phyloP scores from a whole-genome alignment of 202 grass and related monocot species.

The Elaeis oleifera region DNA sequence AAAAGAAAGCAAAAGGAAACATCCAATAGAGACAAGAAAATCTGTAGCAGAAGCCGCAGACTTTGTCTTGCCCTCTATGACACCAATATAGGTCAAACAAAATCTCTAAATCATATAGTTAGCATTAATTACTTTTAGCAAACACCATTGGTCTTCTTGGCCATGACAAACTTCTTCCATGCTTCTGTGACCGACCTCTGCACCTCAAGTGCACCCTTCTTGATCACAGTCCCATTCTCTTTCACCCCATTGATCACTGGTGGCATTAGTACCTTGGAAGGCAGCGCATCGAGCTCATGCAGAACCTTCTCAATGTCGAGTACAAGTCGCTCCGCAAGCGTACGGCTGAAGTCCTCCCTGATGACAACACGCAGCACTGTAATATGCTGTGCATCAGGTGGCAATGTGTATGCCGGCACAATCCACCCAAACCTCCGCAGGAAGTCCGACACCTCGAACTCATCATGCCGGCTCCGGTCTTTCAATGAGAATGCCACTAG shows the following conservation, averaged over 20 bases:
- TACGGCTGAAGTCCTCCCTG: conserved; percentile 93
- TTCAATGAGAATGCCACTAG: conserved; percentile 94
- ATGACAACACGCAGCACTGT: conserved; percentile 89
- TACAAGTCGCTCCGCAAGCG: conserved; percentile 73
- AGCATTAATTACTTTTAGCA: conserved; percentile 34
- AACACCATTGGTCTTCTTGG: conserved; percentile 67
- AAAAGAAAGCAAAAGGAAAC: no score
- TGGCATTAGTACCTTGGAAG: conserved; percentile 30
- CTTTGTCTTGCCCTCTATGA: no score
- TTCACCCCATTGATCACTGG: background rate
- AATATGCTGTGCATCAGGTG: conserved; percentile 65
- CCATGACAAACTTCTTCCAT: conserved; percentile 60
- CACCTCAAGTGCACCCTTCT: conserved; percentile 43
- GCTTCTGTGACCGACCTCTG: conserved; percentile 56
- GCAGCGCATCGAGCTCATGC: conserved; percentile 66
- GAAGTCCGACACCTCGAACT: conserved; percentile 76
- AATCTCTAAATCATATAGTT: no score
- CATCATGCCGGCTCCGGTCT: conserved; percentile 55
- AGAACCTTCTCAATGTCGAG: conserved; percentile 77
- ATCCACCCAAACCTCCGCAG: conserved; percentile 89
- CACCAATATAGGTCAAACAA: no score
- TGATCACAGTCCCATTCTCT: conserved; percentile 12
- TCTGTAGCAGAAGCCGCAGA: no score
- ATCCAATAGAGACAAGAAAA: no score
- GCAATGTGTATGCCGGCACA: conserved; percentile 91